A percentile compares a stretch with the other conserved stretches of the same genome.
Evolutionary conservation across 73 alveolate species (phyloP).

Genomic region (Paramecium biaurelia): DNA sequence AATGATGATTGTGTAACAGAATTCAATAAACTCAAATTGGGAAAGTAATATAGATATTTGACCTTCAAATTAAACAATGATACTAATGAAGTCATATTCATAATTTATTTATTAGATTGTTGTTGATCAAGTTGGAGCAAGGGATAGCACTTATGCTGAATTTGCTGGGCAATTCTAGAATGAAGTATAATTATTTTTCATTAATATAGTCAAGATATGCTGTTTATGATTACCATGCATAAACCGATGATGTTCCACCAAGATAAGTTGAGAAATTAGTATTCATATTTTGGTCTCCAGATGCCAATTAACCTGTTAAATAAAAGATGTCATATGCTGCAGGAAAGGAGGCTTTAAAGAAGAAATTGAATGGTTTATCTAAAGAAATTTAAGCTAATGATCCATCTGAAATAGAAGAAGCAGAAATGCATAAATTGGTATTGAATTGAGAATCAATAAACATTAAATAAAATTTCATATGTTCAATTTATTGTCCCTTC

Average conservation of each 20-base stretch:
- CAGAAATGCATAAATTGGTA: not conserved
- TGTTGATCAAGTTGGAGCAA: not conserved
- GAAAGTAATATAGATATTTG: constrained; percentile 14
- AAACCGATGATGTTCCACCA: constrained; percentile 54
- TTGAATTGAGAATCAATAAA: not conserved
- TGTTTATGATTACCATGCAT: constrained; percentile 31
- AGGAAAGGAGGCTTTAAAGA: constrained; percentile 38
- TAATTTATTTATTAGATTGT: not conserved
- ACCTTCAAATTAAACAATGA: not conserved
- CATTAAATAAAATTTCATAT: not conserved
- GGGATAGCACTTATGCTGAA: constrained; percentile 30
- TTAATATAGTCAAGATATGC: constrained; percentile 34
- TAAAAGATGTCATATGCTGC: constrained; percentile 22
- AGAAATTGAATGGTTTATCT: constrained; percentile 17
- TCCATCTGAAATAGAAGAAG: constrained; percentile 17
- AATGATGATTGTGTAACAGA: constrained; percentile 42
- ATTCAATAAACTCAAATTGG: constrained; percentile 33
- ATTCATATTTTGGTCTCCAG: constrained; percentile 47
- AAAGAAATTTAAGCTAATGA: constrained; percentile 51
- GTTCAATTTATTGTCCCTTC: no score
- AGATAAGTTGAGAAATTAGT: constrained; percentile 31
- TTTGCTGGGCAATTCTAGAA: not conserved
- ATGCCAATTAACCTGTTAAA: constrained; percentile 32
- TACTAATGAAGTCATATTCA: not conserved
- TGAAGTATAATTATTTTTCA: not conserved